Base-by-base conservation (phyloP, 257 asterid genomes). In the Agastache rugosa region DNA sequence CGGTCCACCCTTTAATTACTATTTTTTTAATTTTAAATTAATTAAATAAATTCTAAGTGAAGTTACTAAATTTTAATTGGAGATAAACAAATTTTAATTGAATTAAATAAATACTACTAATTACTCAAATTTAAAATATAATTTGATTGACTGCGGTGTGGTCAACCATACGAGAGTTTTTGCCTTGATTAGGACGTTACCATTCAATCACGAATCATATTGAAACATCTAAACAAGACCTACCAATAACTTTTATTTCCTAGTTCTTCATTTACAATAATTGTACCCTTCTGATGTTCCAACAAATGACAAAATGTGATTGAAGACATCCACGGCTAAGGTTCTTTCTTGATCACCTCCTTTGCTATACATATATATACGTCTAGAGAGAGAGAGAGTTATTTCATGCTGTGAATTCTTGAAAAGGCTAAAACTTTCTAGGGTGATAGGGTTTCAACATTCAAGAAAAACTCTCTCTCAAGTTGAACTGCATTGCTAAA, bases 241-340 rank as follows among this genome's bases (percentile, higher is more conserved):
- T 25, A 44, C 14, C 14, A 35, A 16, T 15, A 11, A 8, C 4
- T 8, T 66, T 76, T 74, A 79, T 78, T 69, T 42, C 68, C 71
- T 79, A 61, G 48, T 61, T 67, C 51, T 17, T 69, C 29, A 11
- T 64, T 45, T 48, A 42, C 55, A 69, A 77, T 76, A 19, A 72
- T 70, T 65, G 63, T 23, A 78, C 34, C 35, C 37, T 31, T 23
- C 1, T 62, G 11, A 17, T 25, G 54, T 15, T 58, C 70, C 17
- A 73, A 64, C 78, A 58, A 62, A 67, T 39, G 75, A 20, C 19
- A 58, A 22, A 56, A 8, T 76, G 56, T 60, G 55, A 77, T 68
- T 6, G 61, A 77, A 29, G 75, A 58, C 81, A 56, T 72, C 56
- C 47, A 59, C 65, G 79, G 78, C 54, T 60, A 56, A 63, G 73